Evolutionary conservation across 257 asterid species (phyloP).

Genomic region (Leonotis leonurus): DNA sequence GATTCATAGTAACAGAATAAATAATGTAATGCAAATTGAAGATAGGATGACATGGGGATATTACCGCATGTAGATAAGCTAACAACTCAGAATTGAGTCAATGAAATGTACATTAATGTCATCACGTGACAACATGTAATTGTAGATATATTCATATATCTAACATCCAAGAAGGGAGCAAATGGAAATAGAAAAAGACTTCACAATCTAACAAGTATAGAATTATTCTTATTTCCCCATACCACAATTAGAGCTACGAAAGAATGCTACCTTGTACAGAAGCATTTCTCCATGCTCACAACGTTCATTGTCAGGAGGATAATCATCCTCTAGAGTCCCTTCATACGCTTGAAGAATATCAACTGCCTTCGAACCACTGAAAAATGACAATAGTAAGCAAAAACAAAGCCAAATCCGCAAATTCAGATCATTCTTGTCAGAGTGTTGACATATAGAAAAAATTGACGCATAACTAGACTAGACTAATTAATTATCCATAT

Average conservation of each 20-base stretch:
- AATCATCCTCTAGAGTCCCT: slow-evolving; percentile 96
- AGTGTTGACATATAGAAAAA: neutral
- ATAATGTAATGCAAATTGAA: neutral
- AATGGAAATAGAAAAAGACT: slow-evolving; percentile 2
- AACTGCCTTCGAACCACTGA: slow-evolving; percentile 88
- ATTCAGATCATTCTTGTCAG: neutral
- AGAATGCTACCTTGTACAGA: slow-evolving; percentile 68
- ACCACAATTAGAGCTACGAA: neutral
- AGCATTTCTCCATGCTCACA: slow-evolving; percentile 99
- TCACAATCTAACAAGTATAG: slow-evolving; percentile 2
- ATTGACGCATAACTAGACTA: neutral
- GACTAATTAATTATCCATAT: neutral
- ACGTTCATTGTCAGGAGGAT: slow-evolving; percentile 94
- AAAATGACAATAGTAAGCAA: slow-evolving; percentile 15
- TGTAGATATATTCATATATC: no score
- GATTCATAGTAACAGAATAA: neutral
- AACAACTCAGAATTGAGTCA: neutral
- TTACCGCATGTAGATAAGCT: no score
- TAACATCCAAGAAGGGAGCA: slow-evolving; percentile 3
- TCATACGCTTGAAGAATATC: slow-evolving; percentile 98
- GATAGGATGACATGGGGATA: neutral
- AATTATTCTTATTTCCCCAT: slow-evolving; percentile 2
- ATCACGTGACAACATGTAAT: neutral
- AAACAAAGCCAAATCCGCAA: slow-evolving; percentile 8
- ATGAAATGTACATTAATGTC: slow-evolving; percentile 4